Evolutionary conservation across 164 flowering plant species (phyloP), one percentile per base, ranked within the genome.

Genomic region (Annona squamosa): DNA sequence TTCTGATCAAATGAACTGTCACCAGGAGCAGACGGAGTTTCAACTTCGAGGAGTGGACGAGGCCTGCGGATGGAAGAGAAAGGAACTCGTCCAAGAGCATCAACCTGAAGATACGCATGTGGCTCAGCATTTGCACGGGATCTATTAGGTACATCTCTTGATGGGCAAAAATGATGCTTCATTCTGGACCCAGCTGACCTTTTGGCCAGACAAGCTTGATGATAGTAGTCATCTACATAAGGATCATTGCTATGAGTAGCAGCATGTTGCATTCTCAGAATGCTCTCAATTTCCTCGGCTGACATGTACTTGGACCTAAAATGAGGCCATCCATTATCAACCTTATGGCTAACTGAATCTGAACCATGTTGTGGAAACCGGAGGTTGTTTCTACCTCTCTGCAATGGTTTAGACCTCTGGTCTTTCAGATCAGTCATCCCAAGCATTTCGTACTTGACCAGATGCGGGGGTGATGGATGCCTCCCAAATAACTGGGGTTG

Each of bases 191-290:
- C 91, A 75, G 90, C 46, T 70, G 93, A 77, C 52, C 84, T 92
- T 81, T 88, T 91, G 3, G 90, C 85, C 67, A 94, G 88, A 75
- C 91, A 77, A 62, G 99, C 99, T 83, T 87, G 99, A 71, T 91
- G 92, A 76, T 92, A 94, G 84, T 92, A 94, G 79, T 94, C 97
- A 76, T 94, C 92, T 45, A 89, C 73, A 48, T 94, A 94, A 1
- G 97, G 97, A 63, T 91, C 97, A 79, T 83, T 91, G 82, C 91
- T 88, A 66, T 91, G 97, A 3, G 95, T 86, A 16, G 97, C 90
- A 48, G 97, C 89, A 79, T 84, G 94, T 81, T 92, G 99, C 91
- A 91, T 86, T 71, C 84, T 87, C 43, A 92, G 87, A 74, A 94
- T 90, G 76, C 85, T 85, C 75, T 94, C 99, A 41, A 94, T 88